These are phyloP conservation scores for Handroanthus guayacan DNA, from an alignment of 257 asterid species.

Conservation along the genomic window DNA sequence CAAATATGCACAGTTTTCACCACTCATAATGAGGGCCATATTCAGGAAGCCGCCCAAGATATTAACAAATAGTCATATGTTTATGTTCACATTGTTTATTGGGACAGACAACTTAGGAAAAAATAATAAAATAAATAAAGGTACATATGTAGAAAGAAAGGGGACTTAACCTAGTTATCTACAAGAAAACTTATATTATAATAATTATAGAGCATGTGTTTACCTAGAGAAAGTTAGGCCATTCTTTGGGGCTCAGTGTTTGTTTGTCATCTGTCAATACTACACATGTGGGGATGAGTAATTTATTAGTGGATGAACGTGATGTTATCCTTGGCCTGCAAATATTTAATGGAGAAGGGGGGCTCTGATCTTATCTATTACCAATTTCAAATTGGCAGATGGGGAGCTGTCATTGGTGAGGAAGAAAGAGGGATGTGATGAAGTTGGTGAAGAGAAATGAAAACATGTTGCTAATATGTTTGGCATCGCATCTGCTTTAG, in stretches of 20 bases:
- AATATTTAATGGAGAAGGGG: constrained; percentile 19
- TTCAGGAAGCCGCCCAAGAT: constrained; percentile 27
- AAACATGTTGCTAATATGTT: too few species aligned
- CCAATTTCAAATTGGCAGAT: neutral
- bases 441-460: neutral
- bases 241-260: constrained; percentile 6
- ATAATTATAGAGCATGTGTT: constrained; percentile 17
- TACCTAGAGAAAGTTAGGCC: constrained; percentile 12
- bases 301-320: constrained; percentile 21
- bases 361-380: constrained; percentile 27
- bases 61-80: constrained; percentile 25
- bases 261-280: constrained; percentile 24
- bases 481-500: too few species aligned
- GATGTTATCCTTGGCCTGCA: constrained; percentile 19
- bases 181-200: neutral
- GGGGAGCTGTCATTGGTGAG: too few species aligned
- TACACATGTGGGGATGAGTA: constrained; percentile 12
- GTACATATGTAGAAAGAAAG: neutral
- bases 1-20: constrained; percentile 36
- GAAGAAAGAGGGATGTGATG: too few species aligned
- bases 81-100: constrained; percentile 27
- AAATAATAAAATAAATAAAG: neutral
- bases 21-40: constrained; percentile 46
- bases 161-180: neutral
- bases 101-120: constrained; percentile 23